Evolutionary conservation across 1,284 basidiomycete species (phyloP).

Genomic region (Moesziomyces parantarcticus): DNA sequence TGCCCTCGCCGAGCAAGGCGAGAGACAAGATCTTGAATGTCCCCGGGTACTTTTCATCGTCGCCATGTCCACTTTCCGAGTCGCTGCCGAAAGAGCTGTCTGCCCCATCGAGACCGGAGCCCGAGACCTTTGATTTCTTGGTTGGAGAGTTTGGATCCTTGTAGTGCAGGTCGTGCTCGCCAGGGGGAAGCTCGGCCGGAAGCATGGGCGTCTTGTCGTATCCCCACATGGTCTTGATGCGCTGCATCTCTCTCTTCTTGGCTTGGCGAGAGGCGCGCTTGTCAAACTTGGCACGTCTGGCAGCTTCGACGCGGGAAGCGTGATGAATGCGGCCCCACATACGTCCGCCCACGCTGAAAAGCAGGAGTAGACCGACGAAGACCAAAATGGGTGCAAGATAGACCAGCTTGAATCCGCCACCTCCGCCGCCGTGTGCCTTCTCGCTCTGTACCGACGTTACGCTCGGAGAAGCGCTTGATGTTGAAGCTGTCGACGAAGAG

Average conservation of each 20-base stretch:
- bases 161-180: slow-evolving; percentile 34
- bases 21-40: slow-evolving; percentile 32
- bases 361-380: slow-evolving; percentile 47
- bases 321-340: slow-evolving; percentile 56
- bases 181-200: slow-evolving; percentile 15
- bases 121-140: not conserved
- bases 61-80: slow-evolving; percentile 7
- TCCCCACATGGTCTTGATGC: slow-evolving; percentile 43
- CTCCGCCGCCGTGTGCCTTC: not conserved
- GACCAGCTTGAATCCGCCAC: slow-evolving; percentile 44
- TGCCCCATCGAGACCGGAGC: not conserved
- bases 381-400: slow-evolving; percentile 56
- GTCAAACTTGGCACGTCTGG: slow-evolving; percentile 16
- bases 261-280: slow-evolving; percentile 11
- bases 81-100: slow-evolving; percentile 33
- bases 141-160: slow-evolving; percentile 4
- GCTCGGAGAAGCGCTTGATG: slow-evolving; percentile 7
- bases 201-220: slow-evolving; percentile 31
- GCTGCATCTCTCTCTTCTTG: slow-evolving; percentile 38
- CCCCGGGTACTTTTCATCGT: slow-evolving; percentile 34
- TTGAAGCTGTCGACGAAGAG: not conserved
- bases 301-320: slow-evolving; percentile 28
- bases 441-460: not conserved
- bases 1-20: slow-evolving; percentile 29
- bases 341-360: slow-evolving; percentile 51